Conservation (phyloP, 1,284 basidiomycete species). For the Ceratobasidium sp. region DNA sequence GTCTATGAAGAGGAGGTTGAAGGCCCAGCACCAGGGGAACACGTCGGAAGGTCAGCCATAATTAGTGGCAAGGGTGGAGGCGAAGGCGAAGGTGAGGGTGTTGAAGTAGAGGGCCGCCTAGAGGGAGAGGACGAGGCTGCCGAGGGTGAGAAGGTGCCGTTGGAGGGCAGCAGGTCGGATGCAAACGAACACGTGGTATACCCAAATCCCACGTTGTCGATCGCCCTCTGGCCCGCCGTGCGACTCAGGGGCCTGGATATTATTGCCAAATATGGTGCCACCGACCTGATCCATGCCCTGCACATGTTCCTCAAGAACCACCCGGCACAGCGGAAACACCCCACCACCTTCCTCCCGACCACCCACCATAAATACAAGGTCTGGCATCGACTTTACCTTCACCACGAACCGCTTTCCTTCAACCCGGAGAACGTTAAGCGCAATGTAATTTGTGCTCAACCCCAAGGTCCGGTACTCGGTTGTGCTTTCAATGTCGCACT, state of each 20-base stretch:
- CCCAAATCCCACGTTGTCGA: neutral
- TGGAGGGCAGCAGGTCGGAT: neutral
- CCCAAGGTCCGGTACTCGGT: conserved; percentile 44
- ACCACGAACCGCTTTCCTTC: conserved; percentile 11
- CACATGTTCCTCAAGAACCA: neutral
- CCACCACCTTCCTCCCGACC: neutral
- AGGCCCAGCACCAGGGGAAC: too few species aligned
- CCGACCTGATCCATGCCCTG: neutral
- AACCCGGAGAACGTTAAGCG: neutral
- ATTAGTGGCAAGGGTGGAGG: too few species aligned
- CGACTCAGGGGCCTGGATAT: neutral
- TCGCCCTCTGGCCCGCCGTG: neutral
- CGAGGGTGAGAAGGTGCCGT: too few species aligned
- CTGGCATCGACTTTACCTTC: conserved; percentile 32
- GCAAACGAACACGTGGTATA: conserved; percentile 4
- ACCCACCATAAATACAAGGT: neutral
- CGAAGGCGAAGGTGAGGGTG: too few species aligned
- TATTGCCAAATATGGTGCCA: neutral
- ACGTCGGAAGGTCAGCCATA: too few species aligned
- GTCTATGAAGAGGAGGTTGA: too few species aligned
- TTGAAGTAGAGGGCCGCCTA: too few species aligned
- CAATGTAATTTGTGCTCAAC: conserved; percentile 10
- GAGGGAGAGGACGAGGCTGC: too few species aligned
- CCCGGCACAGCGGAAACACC: neutral
- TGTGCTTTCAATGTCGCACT: conserved; percentile 5